phyloP scores from a whole-genome alignment of 2,329 filamentous ascomycete species.

The Arthrobotrys conoides region DNA sequence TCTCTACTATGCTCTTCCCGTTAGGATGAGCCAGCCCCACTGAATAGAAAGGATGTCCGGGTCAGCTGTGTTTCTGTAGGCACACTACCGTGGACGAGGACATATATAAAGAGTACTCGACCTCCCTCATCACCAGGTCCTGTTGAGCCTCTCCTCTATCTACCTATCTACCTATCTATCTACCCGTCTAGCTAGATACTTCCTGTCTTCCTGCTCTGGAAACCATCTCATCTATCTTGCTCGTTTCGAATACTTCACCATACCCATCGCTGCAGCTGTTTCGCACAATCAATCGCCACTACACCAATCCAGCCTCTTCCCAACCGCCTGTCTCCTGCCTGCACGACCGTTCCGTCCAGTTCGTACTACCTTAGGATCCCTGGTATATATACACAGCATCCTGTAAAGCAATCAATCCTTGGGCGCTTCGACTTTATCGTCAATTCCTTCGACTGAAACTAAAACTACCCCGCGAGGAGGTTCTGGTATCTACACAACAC shows the following conservation, averaged over 20 bases:
- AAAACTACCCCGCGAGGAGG: conserved; percentile 35
- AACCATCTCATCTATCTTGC: conserved; percentile 53
- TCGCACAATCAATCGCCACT: conserved; percentile 48
- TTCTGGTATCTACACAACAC: conserved; percentile 41
- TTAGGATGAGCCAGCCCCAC: conserved; percentile 59
- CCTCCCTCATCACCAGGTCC: conserved; percentile 43
- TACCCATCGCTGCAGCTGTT: too few relatives aligned
- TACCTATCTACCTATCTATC: background rate
- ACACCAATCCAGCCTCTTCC: background rate
- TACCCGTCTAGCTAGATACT: background rate
- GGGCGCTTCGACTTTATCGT: conserved; percentile 45
- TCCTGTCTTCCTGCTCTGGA: conserved; percentile 4
- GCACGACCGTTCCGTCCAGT: conserved; percentile 38
- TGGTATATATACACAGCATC: conserved; percentile 31
- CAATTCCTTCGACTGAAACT: conserved; percentile 51
- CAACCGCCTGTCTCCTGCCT: conserved; percentile 11
- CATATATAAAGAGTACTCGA: conserved; percentile 56
- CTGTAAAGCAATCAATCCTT: conserved; percentile 60
- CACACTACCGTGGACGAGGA: conserved; percentile 50
- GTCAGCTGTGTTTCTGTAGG: conserved; percentile 57
- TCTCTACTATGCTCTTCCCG: conserved; percentile 34
- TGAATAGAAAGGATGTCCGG: conserved; percentile 57
- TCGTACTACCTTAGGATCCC: conserved; percentile 55
- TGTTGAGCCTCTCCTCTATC: conserved; percentile 42
- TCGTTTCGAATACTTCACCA: conserved; percentile 26